Evolutionary conservation across 2,329 filamentous ascomycete genomes (phyloP).

Genomic region (Neopestalotiopsis sp.): DNA sequence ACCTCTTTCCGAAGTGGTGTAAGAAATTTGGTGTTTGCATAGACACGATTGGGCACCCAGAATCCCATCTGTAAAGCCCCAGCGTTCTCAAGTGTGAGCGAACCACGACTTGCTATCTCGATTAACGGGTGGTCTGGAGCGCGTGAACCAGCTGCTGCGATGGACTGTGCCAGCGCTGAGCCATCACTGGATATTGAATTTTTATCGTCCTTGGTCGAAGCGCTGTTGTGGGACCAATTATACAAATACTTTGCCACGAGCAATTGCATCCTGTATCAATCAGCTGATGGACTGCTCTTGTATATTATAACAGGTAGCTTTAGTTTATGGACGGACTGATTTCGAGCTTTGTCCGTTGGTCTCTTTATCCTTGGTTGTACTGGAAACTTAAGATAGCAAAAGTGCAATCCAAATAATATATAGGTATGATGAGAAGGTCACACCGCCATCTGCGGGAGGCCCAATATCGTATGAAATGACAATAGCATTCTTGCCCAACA

Average conservation of each 20-base stretch:
- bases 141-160: not conserved
- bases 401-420: too few relatives aligned
- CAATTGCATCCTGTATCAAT: not conserved
- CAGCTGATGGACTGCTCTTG: not conserved
- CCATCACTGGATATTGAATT: not conserved
- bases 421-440: too few relatives aligned
- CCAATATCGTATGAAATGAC: too few relatives aligned
- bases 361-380: too few relatives aligned
- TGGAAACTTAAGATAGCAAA: too few relatives aligned
- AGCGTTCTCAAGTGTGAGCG: not conserved
- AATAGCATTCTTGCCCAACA: too few relatives aligned
- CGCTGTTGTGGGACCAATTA: not conserved
- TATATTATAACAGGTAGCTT: too few relatives aligned
- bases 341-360: too few relatives aligned
- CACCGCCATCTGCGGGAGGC: too few relatives aligned
- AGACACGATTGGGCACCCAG: not conserved
- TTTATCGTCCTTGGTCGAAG: not conserved
- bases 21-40: not conserved
- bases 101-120: not conserved
- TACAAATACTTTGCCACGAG: not conserved
- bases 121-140: not conserved
- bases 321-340: too few relatives aligned
- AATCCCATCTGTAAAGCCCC: not conserved
- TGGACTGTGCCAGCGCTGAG: too few relatives aligned
- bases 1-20: not conserved